Percentiles rank a stretch among this genome's conserved stretches.
Evolutionary conservation across 108 stramenopile genomes (phyloP).

Genomic region (Cylindrotheca closterium): DNA sequence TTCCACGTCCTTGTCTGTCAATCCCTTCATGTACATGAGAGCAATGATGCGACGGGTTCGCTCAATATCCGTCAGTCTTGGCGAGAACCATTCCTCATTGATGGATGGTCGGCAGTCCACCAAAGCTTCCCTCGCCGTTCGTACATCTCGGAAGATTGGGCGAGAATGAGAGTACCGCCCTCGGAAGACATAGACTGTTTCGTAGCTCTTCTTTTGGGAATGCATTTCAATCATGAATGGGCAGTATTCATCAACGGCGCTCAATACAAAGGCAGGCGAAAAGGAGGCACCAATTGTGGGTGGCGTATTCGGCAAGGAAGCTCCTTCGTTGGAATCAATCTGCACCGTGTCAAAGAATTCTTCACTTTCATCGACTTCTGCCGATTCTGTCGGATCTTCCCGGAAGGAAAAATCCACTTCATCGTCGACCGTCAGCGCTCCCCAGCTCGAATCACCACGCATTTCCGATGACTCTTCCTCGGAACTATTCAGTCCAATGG

Average conservation of each 20-base stretch:
- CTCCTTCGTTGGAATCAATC: slow-evolving; percentile 1
- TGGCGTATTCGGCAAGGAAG: neutral
- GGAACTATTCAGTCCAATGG: too few species aligned
- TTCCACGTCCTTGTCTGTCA: neutral
- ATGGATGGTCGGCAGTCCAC: neutral
- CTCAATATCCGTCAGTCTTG: slow-evolving; percentile 33
- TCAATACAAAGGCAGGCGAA: slow-evolving; percentile 11
- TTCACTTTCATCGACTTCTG: slow-evolving; percentile 1
- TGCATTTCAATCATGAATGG: slow-evolving; percentile 54
- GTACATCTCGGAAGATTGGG: slow-evolving; percentile 13
- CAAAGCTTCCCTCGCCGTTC: slow-evolving; percentile 6
- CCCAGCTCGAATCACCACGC: neutral
- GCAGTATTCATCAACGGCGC: slow-evolving; percentile 30
- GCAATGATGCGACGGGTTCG: slow-evolving; percentile 32
- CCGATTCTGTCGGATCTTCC: slow-evolving; percentile 4
- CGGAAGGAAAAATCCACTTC: neutral
- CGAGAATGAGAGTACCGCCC: neutral
- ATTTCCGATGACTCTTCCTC: neutral
- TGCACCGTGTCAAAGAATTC: slow-evolving; percentile 15
- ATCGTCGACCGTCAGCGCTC: slow-evolving; percentile 1
- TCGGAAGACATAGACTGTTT: slow-evolving; percentile 32
- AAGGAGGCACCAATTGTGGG: neutral
- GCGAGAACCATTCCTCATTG: slow-evolving; percentile 33
- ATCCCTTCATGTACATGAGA: neutral
- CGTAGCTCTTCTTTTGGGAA: slow-evolving; percentile 34